Evolutionary conservation across 768 basidiomycete species (phyloP), one percentile per base, ranked within the genome.

Genomic region (Lactarius akahatsu): DNA sequence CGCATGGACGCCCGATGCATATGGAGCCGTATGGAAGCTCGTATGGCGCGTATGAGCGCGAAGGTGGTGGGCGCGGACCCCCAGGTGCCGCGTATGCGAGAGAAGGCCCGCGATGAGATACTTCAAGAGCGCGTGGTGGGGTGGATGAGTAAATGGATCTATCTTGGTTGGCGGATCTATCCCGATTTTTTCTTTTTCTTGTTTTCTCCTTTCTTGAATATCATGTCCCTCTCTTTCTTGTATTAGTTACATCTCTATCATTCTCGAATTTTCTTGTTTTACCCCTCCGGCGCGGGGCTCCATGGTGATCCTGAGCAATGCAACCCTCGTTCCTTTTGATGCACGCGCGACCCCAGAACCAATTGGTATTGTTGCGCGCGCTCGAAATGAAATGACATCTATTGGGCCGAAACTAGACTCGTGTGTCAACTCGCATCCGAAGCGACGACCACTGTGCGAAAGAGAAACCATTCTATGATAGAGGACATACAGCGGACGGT

Each of bases 31-130:
- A 67, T 63, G 66, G 50, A 2, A 43, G 40, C 7, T 16, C 54
- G 18, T 62, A 63, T 40, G 57, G 52, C 5, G 62, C 50, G 55
- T 67, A 67, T 32, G 66, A 67, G 41, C 61, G 61, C 23, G 62
- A 63, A 38, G 50, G 55, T 16, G 55, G 38, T 2, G 55, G 36
- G 28, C 65, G 60, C n/a, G 60, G 55, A 47, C 50, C 47, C 4
- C 23, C 50, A 20, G 66, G 66, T 28, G 36, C 66, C 23, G 34
- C 57, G 10, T 67, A 56, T 26, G 13, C 43, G 5, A 59, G 66
- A 40, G 66, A 63, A 26, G 61, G 50, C 18, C 34, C 62, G 16
- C 30, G 62, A 23, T 63, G 58, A 67, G 30, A 36, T 2, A 20
- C 20, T 38, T 13, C 38, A 38, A 13, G 38, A 38, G 38, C 13